These are phyloP conservation scores for Colletotrichum paranaense DNA, from an alignment of 2,329 filamentous ascomycete species.

Conservation along the genomic window DNA sequence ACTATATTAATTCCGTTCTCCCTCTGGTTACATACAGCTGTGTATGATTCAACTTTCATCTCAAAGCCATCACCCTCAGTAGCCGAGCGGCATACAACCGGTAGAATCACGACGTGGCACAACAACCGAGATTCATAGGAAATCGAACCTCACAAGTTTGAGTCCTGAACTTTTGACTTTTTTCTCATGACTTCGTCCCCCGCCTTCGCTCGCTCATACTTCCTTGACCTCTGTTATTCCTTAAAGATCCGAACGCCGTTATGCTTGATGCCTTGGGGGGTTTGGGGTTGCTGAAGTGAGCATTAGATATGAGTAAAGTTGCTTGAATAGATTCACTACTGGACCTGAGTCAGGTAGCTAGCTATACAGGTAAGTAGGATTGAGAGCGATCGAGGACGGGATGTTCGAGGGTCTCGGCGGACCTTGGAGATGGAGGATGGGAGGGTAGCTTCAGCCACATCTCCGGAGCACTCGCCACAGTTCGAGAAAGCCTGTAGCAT, in stretches of 20 bases:
- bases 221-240: too few relatives aligned
- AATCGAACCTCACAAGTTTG: neutral
- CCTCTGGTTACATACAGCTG: neutral
- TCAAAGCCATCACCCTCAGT: neutral
- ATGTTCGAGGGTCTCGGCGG: too few relatives aligned
- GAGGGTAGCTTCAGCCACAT: neutral
- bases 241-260: too few relatives aligned
- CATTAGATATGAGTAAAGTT: too few relatives aligned
- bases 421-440: neutral
- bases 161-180: neutral
- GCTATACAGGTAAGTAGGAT: too few relatives aligned
- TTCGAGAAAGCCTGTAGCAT: neutral
- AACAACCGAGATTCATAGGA: neutral
- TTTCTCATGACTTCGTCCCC: neutral
- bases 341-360: too few relatives aligned
- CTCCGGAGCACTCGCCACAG: neutral
- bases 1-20: neutral
- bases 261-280: too few relatives aligned
- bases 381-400: too few relatives aligned
- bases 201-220: too few relatives aligned
- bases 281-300: too few relatives aligned
- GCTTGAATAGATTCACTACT: too few relatives aligned
- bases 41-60: neutral
- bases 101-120: neutral
- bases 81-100: neutral